Percentiles rank a stretch among this genome's conserved stretches.
Conservation (phyloP, 208 protist genomes). For the Crithidia acanthocephali region DNA sequence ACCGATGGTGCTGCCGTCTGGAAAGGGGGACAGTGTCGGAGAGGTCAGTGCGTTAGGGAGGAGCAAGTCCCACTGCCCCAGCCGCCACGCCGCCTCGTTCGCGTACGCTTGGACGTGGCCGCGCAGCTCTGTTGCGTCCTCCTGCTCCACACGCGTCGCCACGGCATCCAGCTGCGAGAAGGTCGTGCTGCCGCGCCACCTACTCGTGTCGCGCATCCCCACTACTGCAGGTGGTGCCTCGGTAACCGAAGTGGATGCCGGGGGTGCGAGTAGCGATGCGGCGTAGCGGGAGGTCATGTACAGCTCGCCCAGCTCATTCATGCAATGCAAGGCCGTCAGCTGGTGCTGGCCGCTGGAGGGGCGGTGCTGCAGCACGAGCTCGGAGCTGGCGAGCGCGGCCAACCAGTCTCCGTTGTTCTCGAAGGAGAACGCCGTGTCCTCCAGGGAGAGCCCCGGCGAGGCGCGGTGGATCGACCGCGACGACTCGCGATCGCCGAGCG, state of each 20-base stretch:
- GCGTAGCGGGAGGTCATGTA: slow-evolving; percentile 87
- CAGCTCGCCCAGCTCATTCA: slow-evolving; percentile 85
- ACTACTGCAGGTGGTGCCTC: no score
- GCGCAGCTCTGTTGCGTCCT: slow-evolving; percentile 13
- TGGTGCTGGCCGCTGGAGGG: slow-evolving; percentile 72
- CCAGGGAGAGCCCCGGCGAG: slow-evolving; percentile 36
- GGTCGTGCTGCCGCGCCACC: slow-evolving; percentile 8
- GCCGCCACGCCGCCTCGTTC: slow-evolving; percentile 87
- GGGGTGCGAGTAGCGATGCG: slow-evolving; percentile 20
- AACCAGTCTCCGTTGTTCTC: slow-evolving; percentile 90
- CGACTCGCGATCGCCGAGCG: slow-evolving; percentile 80
- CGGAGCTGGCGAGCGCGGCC: slow-evolving; percentile 70
- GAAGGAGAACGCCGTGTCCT: slow-evolving; percentile 77
- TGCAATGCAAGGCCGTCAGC: slow-evolving; percentile 79
- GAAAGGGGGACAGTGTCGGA: no score
- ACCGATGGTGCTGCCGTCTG: background rate
- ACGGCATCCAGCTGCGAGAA: slow-evolving; percentile 16
- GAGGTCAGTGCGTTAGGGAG: slow-evolving; percentile 26
- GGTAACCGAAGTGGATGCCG: background rate
- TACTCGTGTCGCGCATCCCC: background rate
- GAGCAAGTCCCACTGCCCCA: slow-evolving; percentile 82
- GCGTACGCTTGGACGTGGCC: slow-evolving; percentile 73
- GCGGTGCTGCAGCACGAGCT: slow-evolving; percentile 80
- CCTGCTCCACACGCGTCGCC: background rate
- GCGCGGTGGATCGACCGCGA: slow-evolving; percentile 72